Evolutionary conservation across 2,329 filamentous ascomycete species (phyloP).

Genomic region (Cytospora mali): DNA sequence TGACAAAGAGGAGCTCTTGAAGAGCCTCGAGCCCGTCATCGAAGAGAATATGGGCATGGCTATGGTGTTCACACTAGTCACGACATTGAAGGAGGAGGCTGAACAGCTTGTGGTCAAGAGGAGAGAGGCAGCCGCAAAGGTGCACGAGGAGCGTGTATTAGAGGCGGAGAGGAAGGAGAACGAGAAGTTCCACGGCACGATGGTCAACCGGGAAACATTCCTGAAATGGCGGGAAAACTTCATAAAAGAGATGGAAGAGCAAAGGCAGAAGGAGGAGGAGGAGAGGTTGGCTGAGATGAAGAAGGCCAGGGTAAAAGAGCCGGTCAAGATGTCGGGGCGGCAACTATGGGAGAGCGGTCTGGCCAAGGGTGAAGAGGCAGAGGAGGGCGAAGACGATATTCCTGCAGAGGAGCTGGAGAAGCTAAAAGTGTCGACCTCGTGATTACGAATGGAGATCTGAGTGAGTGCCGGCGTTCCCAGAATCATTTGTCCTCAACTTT

Average conservation of each 20-base stretch:
- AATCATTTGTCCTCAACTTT: background rate
- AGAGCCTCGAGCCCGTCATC: constrained; percentile 71
- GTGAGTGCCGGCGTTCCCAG: constrained; percentile 1
- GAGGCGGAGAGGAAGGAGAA: constrained; percentile 88
- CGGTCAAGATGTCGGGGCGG: constrained; percentile 70
- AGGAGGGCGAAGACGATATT: constrained; percentile 67
- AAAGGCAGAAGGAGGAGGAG: constrained; percentile 68
- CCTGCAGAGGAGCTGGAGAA: constrained; percentile 66
- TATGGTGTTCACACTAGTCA: constrained; percentile 93
- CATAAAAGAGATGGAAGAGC: constrained; percentile 77
- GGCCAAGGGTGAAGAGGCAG: constrained; percentile 66
- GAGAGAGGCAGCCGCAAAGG: constrained; percentile 63
- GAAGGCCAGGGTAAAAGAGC: constrained; percentile 74
- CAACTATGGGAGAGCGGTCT: constrained; percentile 80
- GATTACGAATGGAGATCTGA: constrained; percentile 10
- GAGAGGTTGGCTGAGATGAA: constrained; percentile 82
- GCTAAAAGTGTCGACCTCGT: constrained; percentile 67
- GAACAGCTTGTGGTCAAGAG: constrained; percentile 81
- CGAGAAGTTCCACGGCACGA: constrained; percentile 89
- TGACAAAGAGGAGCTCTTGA: constrained; percentile 76
- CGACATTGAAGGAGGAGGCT: constrained; percentile 85
- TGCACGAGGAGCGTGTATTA: constrained; percentile 55
- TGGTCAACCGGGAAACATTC: constrained; percentile 86
- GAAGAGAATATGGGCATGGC: constrained; percentile 96
- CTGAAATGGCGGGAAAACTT: constrained; percentile 81